Evolutionary conservation across 2,329 filamentous ascomycete genomes (phyloP).

Genomic region (Dactylonectria estremocensis): DNA sequence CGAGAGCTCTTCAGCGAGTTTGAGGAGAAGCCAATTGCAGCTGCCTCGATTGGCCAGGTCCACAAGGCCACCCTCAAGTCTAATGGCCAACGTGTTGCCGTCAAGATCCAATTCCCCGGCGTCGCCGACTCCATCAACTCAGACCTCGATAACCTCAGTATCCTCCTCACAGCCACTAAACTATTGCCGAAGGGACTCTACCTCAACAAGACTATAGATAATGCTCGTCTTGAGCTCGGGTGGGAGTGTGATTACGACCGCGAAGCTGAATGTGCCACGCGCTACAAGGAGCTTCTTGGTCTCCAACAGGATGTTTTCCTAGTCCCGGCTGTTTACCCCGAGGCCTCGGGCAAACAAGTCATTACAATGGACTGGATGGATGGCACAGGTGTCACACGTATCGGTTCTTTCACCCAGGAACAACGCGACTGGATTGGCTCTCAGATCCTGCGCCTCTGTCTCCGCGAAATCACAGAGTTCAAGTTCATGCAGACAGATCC

Average conservation of each 20-base stretch:
- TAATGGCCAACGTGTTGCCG: constrained; percentile 83
- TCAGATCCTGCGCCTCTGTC: constrained; percentile 90
- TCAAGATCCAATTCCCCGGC: constrained; percentile 98
- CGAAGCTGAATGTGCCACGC: constrained; percentile 84
- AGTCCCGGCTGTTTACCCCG: constrained; percentile 82
- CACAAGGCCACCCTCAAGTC: constrained; percentile 87
- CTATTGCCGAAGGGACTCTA: constrained; percentile 93
- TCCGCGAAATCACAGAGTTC: constrained; percentile 95
- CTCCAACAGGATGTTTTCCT: constrained; percentile 79
- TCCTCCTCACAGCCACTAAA: constrained; percentile 91
- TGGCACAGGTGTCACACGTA: constrained; percentile 87
- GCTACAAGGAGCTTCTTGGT: constrained; percentile 82
- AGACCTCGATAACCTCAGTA: constrained; percentile 91
- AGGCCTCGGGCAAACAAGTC: constrained; percentile 88
- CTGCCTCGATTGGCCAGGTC: constrained; percentile 97
- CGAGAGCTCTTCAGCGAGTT: constrained; percentile 86
- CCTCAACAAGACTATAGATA: constrained; percentile 97
- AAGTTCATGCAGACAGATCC: constrained; percentile 99
- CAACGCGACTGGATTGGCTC: constrained; percentile 98
- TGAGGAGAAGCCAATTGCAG: constrained; percentile 92
- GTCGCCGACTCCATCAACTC: constrained; percentile 97
- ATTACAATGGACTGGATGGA: constrained; percentile 94
- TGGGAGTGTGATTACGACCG: constrained; percentile 98
- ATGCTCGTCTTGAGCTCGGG: constrained; percentile 89
- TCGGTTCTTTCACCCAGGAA: constrained; percentile 80